Evolutionary conservation across 2,329 filamentous ascomycete species (phyloP).

Genomic region (Ophiostoma ulmi): DNA sequence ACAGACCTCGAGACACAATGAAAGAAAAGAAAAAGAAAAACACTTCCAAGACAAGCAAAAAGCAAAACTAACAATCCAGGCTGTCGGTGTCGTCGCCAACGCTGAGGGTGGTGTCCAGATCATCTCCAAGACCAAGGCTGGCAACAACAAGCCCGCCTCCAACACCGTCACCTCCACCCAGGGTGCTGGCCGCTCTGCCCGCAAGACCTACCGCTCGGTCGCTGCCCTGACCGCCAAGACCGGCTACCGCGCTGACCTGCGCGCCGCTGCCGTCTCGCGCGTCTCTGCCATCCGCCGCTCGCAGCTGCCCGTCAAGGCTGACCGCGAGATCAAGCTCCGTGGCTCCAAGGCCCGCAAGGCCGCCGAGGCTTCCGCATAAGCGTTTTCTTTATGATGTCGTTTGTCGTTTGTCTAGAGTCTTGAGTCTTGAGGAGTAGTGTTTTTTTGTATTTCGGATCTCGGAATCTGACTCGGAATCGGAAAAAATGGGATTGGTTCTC

Average conservation of each 20-base stretch:
- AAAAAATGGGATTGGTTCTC: constrained; percentile 17
- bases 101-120: constrained; percentile 77
- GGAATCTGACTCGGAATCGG: constrained; percentile 6
- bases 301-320: constrained; percentile 73
- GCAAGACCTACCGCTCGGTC: constrained; percentile 81
- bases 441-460: background rate
- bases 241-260: constrained; percentile 78
- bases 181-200: constrained; percentile 60
- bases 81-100: constrained; percentile 69
- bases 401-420: background rate
- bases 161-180: constrained; percentile 61
- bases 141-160: constrained; percentile 66
- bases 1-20: background rate
- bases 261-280: constrained; percentile 73
- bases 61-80: constrained; percentile 45
- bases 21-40: too few species aligned
- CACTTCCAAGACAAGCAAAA: background rate
- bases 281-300: constrained; percentile 77
- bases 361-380: constrained; percentile 41
- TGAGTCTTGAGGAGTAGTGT: constrained; percentile 29
- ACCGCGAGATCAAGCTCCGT: constrained; percentile 67
- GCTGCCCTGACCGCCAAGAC: constrained; percentile 77
- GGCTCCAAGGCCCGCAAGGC: constrained; percentile 76
- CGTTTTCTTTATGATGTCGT: background rate
- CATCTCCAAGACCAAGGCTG: constrained; percentile 72